phyloP scores from a whole-genome alignment of 192 early-diverging fungal species.

The Jimgerdemannia flammicorona region DNA sequence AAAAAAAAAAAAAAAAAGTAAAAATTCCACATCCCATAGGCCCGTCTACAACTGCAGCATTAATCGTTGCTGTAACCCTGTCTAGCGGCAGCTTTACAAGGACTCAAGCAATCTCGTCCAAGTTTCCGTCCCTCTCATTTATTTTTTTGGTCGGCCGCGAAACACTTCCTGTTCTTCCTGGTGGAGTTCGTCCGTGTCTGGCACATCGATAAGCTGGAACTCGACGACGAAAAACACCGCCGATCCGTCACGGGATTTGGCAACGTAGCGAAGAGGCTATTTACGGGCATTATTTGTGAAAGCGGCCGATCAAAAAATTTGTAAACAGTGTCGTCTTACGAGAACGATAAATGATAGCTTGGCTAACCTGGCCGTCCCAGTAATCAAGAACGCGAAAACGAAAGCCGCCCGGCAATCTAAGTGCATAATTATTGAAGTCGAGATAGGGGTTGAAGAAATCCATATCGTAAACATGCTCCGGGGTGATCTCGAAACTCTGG shows the following conservation, averaged over 20 bases:
- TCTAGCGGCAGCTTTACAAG: no score
- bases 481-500: slow-evolving; percentile 32
- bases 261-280: slow-evolving; percentile 69
- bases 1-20: no score
- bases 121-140: no score
- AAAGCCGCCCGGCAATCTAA: slow-evolving; percentile 39
- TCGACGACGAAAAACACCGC: slow-evolving; percentile 67
- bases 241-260: slow-evolving; percentile 58
- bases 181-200: slow-evolving; percentile 5
- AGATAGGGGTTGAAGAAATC: slow-evolving; percentile 62
- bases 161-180: no score
- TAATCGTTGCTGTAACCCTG: no score
- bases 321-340: neutral
- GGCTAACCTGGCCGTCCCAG: slow-evolving; percentile 60
- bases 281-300: slow-evolving; percentile 37
- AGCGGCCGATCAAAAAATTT: slow-evolving; percentile 24
- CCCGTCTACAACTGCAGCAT: no score
- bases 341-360: neutral
- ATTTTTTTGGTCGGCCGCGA: no score
- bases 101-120: no score
- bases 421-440: slow-evolving; percentile 34
- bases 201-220: slow-evolving; percentile 46
- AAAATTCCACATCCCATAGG: no score
- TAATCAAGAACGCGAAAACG: slow-evolving; percentile 42
- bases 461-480: slow-evolving; percentile 69